A percentile compares a stretch with the other conserved stretches of the same genome.
Evolutionary conservation across 148 eudicot genomes (phyloP).

Genomic region (Chenopodium suecicum): DNA sequence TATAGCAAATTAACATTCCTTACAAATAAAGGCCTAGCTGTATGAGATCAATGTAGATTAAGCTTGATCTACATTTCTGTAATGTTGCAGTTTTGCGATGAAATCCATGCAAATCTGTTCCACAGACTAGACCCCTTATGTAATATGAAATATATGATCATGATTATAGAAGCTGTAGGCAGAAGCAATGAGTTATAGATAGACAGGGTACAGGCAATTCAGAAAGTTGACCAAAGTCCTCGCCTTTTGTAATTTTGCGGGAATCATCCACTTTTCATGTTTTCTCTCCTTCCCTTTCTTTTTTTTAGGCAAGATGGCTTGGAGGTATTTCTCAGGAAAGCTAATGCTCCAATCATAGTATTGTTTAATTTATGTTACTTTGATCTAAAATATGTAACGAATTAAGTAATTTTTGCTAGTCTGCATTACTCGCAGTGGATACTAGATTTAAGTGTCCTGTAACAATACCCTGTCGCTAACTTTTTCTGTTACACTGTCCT

Average conservation of each 20-base stretch:
- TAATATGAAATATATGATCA: neutral
- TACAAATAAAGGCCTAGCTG: conserved; percentile 1
- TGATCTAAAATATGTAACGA: neutral
- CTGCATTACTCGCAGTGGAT: neutral
- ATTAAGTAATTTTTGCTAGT: neutral
- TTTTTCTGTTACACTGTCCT: neutral
- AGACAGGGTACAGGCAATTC: neutral
- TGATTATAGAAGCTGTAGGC: neutral
- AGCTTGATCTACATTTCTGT: neutral
- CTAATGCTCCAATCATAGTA: neutral
- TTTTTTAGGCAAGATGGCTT: neutral
- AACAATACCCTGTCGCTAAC: neutral
- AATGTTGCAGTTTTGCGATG: neutral
- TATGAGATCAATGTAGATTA: neutral
- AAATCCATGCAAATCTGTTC: neutral
- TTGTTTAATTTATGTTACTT: neutral
- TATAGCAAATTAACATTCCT: neutral
- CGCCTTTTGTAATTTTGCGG: neutral
- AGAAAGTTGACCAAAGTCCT: neutral
- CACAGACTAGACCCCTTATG: neutral
- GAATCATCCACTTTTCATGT: neutral
- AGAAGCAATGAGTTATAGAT: neutral
- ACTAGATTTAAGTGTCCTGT: neutral
- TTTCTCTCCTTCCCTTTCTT: neutral
- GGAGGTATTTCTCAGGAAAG: neutral